Conservation (phyloP, 2,329 filamentous ascomycete genomes). For the Colletotrichum sp. region DNA sequence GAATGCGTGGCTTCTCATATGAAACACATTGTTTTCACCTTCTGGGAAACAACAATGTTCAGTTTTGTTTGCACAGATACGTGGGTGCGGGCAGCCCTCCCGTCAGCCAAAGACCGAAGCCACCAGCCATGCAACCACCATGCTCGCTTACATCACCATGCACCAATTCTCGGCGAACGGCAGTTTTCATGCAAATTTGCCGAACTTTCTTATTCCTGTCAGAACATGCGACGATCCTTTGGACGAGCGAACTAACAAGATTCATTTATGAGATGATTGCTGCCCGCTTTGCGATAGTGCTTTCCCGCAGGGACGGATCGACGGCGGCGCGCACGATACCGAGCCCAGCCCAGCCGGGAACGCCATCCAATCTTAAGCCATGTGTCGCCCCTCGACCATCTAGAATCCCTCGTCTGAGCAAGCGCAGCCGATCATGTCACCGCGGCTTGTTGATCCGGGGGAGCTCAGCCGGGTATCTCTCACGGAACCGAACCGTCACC, state of each 20-base stretch:
- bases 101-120: background rate
- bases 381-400: background rate
- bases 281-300: background rate
- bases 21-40: constrained; percentile 6
- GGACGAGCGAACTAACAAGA: background rate
- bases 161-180: background rate
- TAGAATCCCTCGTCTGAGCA: background rate
- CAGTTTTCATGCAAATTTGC: background rate
- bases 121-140: background rate
- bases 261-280: background rate
- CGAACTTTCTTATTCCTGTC: constrained; percentile 10
- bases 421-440: background rate
- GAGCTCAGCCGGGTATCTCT: background rate
- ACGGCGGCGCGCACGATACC: background rate
- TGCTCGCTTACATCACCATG: background rate
- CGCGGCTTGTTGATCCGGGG: background rate
- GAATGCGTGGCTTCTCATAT: background rate
- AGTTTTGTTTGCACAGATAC: background rate
- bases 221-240: background rate
- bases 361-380: constrained; percentile 12
- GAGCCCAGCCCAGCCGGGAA: background rate
- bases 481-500: background rate
- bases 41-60: background rate
- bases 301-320: background rate
- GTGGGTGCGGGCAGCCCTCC: background rate